Conservation (phyloP, 176 grass and related monocot genomes). For the Themeda triandra region DNA sequence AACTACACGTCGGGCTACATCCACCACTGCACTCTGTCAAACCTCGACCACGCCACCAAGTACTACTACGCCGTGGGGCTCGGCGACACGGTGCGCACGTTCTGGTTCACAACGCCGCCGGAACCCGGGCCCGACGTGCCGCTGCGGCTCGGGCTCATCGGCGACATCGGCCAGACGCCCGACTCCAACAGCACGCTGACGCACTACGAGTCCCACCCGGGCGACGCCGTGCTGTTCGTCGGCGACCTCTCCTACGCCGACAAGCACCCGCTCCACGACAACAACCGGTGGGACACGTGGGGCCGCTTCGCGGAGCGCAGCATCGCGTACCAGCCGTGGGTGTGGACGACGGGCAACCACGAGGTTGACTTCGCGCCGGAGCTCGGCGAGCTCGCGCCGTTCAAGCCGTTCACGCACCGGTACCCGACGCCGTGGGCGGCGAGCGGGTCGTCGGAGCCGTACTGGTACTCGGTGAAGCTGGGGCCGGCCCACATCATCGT, state of each 20-base stretch:
- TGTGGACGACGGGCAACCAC: constrained; percentile 62
- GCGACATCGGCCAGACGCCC: constrained; percentile 55
- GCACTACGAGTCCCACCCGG: constrained; percentile 42
- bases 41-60: constrained; percentile 38
- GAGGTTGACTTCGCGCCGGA: constrained; percentile 63
- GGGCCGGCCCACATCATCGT: constrained; percentile 42
- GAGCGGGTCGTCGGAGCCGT: constrained; percentile 14
- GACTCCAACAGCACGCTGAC: constrained; percentile 63
- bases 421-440: constrained; percentile 32
- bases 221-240: constrained; percentile 53
- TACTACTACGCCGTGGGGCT: constrained; percentile 71
- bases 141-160: constrained; percentile 60
- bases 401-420: constrained; percentile 47
- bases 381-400: constrained; percentile 32
- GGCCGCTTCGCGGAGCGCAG: constrained; percentile 56
- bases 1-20: constrained; percentile 81
- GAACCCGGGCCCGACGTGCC: constrained; percentile 46
- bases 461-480: constrained; percentile 47
- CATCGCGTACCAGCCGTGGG: constrained; percentile 58
- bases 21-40: constrained; percentile 53
- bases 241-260: constrained; percentile 76
- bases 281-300: constrained; percentile 64
- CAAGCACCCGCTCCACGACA: constrained; percentile 45
- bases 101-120: constrained; percentile 66
- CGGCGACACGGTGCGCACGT: constrained; percentile 38